These are phyloP conservation scores for Pseudodiploospora longispora DNA, from an alignment of 2,329 filamentous ascomycete genomes.

Conservation along the genomic window DNA sequence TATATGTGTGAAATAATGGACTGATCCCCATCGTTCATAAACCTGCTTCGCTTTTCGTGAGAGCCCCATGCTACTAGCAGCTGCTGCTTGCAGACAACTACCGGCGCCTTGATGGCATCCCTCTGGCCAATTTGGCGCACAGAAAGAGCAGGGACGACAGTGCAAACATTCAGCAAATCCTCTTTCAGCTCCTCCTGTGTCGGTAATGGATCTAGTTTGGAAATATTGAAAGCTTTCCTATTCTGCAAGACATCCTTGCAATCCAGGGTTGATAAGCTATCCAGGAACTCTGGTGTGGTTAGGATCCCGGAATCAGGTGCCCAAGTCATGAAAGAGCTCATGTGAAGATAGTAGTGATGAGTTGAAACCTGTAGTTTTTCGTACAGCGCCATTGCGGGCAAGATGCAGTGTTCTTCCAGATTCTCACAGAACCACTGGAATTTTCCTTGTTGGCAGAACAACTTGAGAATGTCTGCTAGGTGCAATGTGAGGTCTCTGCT, in stretches of 20 bases:
- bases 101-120: conserved; percentile 24
- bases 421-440: conserved; percentile 14
- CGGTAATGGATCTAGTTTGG: conserved; percentile 23
- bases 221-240: conserved; percentile 25
- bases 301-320: conserved; percentile 14
- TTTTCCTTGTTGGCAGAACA: conserved; percentile 20
- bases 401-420: conserved; percentile 21
- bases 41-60: conserved; percentile 22
- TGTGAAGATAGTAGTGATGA: conserved; percentile 28
- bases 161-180: conserved; percentile 26
- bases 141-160: conserved; percentile 26
- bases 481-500: conserved; percentile 20
- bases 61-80: conserved; percentile 31
- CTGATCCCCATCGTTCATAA: conserved; percentile 18
- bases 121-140: conserved; percentile 28
- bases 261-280: conserved; percentile 22
- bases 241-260: conserved; percentile 30
- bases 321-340: conserved; percentile 22
- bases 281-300: conserved; percentile 22
- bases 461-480: conserved; percentile 18
- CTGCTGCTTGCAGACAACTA: conserved; percentile 28
- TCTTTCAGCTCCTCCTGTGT: conserved; percentile 22
- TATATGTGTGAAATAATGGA: conserved; percentile 23
- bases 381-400: conserved; percentile 28
- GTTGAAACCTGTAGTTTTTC: conserved; percentile 31